These are phyloP conservation scores for Geotrichum aggregatum DNA, from an alignment of 1,139 yeast genomes.

Conservation along the genomic window DNA sequence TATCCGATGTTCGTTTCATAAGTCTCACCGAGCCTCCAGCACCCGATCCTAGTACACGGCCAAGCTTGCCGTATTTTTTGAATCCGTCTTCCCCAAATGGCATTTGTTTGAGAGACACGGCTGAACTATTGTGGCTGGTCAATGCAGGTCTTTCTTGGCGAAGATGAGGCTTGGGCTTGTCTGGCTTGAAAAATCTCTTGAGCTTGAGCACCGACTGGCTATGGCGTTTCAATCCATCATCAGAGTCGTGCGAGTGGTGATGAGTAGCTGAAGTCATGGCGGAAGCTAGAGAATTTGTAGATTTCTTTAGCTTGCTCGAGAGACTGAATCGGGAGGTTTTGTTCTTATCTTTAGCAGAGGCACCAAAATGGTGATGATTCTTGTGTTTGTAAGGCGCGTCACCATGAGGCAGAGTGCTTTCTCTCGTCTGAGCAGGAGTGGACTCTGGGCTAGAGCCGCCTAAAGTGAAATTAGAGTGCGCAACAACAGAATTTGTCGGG, in stretches of 20 bases:
- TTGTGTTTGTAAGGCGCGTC: constrained; percentile 39
- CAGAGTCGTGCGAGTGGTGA: constrained; percentile 14
- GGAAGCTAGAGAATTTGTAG: constrained; percentile 13
- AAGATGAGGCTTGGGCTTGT: constrained; percentile 18
- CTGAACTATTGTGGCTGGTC: constrained; percentile 5
- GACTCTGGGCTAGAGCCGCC: constrained; percentile 8
- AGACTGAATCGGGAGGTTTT: constrained; percentile 40
- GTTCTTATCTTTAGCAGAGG: constrained; percentile 29
- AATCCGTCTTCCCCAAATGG: constrained; percentile 44
- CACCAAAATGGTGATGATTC: constrained; percentile 35
- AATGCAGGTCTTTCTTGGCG: neutral
- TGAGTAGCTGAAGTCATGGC: constrained; percentile 8
- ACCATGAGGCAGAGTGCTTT: constrained; percentile 23
- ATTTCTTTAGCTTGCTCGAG: constrained; percentile 25
- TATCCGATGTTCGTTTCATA: constrained; percentile 75
- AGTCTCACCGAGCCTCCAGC: constrained; percentile 96
- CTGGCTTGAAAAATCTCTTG: constrained; percentile 39
- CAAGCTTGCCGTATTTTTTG: constrained; percentile 83
- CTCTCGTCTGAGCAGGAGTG: constrained; percentile 25
- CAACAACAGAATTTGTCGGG: constrained; percentile 15
- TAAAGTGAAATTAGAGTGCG: constrained; percentile 14
- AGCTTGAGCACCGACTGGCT: constrained; percentile 41
- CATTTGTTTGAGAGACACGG: constrained; percentile 29
- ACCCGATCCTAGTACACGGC: constrained; percentile 89
- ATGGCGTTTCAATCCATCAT: constrained; percentile 22